phyloP scores from a whole-genome alignment of 306 rosid genomes.

The Leucaena leucocephala region DNA sequence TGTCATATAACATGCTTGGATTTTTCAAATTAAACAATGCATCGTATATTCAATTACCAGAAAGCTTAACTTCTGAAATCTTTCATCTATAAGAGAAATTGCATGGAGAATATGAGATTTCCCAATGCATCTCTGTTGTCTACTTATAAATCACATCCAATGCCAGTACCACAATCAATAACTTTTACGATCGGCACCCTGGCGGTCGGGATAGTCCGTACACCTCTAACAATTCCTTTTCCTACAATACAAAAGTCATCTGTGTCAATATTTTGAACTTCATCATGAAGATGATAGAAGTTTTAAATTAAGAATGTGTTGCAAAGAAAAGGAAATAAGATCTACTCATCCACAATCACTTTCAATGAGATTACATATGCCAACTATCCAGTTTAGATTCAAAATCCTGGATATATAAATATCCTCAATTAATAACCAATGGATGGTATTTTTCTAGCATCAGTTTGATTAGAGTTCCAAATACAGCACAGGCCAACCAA shows the following conservation, averaged over 20 bases:
- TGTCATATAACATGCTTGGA: constrained; percentile 11
- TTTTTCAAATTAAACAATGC: too few relatives aligned
- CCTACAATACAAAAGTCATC: constrained; percentile 37
- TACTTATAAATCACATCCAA: constrained; percentile 59
- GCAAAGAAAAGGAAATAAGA: constrained; percentile 27
- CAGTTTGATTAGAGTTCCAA: constrained; percentile 6
- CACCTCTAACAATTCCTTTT: constrained; percentile 45
- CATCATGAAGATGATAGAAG: constrained; percentile 19
- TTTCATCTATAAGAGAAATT: constrained; percentile 52
- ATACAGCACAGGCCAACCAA: constrained; percentile 15
- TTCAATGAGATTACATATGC: constrained; percentile 6
- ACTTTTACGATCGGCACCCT: constrained; percentile 55
- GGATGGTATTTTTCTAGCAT: constrained; percentile 1
- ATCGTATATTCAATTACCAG: constrained; percentile 47
- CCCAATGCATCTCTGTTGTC: constrained; percentile 50
- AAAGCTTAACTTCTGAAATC: constrained; percentile 50
- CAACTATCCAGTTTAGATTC: neutral
- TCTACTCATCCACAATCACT: constrained; percentile 13
- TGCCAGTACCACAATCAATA: constrained; percentile 57
- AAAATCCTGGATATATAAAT: constrained; percentile 1
- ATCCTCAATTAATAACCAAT: neutral
- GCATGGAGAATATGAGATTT: constrained; percentile 48
- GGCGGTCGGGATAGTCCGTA: constrained; percentile 40
- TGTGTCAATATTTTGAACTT: constrained; percentile 25
- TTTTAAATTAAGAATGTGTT: constrained; percentile 21